Percentiles rank a stretch among this genome's conserved stretches.
Conservation (phyloP, 208 protist species). For the Kentomonas sorsogonicus region DNA sequence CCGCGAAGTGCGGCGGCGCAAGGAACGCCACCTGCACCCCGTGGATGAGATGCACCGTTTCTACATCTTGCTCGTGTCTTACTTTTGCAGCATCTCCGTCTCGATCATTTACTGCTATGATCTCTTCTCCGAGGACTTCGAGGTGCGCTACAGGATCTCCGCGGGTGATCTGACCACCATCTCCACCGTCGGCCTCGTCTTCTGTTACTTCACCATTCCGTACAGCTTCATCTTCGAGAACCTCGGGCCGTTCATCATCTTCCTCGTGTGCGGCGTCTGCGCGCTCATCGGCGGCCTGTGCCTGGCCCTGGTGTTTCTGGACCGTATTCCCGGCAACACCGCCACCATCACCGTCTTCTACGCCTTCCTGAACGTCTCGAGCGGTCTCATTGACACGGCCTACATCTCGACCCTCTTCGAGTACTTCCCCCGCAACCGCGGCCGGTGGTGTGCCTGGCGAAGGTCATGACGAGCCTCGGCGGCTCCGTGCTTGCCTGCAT, state of each 20-base stretch:
- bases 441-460: slow-evolving; percentile 54
- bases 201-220: slow-evolving; percentile 59
- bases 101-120: slow-evolving; percentile 66
- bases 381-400: slow-evolving; percentile 39
- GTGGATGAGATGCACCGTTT: slow-evolving; percentile 55
- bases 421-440: slow-evolving; percentile 61
- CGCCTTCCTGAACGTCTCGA: slow-evolving; percentile 44
- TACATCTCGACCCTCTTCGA: slow-evolving; percentile 55
- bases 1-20: slow-evolving; percentile 23
- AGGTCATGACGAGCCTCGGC: slow-evolving; percentile 71
- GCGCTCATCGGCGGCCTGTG: slow-evolving; percentile 33
- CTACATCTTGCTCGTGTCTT: slow-evolving; percentile 51
- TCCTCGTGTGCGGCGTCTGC: slow-evolving; percentile 25
- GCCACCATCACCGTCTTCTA: slow-evolving; percentile 53
- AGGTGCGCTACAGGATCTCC: slow-evolving; percentile 26
- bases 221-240: slow-evolving; percentile 62
- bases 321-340: slow-evolving; percentile 39
- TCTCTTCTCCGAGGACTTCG: slow-evolving; percentile 51
- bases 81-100: slow-evolving; percentile 60
- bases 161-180: slow-evolving; percentile 58
- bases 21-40: slow-evolving; percentile 27
- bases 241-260: slow-evolving; percentile 34
- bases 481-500: slow-evolving; percentile 45
- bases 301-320: slow-evolving; percentile 31
- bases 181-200: slow-evolving; percentile 68